Percentiles rank a stretch among this genome's conserved stretches.
Evolutionary conservation across 768 basidiomycete genomes (phyloP).

Genomic region (Pleurotus citrinopileatus): DNA sequence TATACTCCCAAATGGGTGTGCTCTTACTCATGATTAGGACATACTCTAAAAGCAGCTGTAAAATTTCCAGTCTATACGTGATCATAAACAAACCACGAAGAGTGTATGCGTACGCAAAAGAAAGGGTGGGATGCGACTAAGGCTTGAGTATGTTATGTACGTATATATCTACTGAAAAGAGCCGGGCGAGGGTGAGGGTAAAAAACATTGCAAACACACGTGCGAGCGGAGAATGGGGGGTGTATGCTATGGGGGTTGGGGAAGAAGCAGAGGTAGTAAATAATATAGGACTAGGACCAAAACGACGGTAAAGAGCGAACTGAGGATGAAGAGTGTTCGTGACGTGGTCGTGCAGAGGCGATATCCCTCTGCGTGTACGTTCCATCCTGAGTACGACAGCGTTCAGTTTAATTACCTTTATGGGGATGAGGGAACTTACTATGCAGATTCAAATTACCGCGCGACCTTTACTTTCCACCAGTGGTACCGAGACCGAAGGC

Average conservation of each 20-base stretch:
- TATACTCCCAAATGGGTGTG: no score
- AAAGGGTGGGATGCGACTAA: neutral
- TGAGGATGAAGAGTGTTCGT: conserved; percentile 8
- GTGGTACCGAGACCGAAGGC: conserved; percentile 86
- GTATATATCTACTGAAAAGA: conserved; percentile 5
- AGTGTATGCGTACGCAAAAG: neutral
- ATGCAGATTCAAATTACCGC: neutral
- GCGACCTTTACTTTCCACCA: conserved; percentile 69
- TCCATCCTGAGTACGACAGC: conserved; percentile 1
- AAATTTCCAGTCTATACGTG: conserved; percentile 7
- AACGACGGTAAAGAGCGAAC: conserved; percentile 8
- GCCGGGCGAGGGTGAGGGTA: neutral
- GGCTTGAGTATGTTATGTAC: conserved; percentile 1
- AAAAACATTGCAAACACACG: neutral
- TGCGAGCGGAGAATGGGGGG: neutral
- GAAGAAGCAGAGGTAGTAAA: neutral
- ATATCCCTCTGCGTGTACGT: conserved; percentile 4
- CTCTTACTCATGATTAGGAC: neutral
- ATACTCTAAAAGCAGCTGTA: neutral
- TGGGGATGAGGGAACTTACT: neutral
- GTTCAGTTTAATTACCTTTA: neutral
- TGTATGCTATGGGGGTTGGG: neutral
- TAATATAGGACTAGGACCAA: neutral
- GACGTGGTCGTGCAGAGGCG: conserved; percentile 2
- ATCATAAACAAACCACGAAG: neutral